Percentiles rank a stretch among this genome's conserved stretches.
Conservation (phyloP, 2,329 filamentous ascomycete genomes). For the Colletotrichum australisinense region DNA sequence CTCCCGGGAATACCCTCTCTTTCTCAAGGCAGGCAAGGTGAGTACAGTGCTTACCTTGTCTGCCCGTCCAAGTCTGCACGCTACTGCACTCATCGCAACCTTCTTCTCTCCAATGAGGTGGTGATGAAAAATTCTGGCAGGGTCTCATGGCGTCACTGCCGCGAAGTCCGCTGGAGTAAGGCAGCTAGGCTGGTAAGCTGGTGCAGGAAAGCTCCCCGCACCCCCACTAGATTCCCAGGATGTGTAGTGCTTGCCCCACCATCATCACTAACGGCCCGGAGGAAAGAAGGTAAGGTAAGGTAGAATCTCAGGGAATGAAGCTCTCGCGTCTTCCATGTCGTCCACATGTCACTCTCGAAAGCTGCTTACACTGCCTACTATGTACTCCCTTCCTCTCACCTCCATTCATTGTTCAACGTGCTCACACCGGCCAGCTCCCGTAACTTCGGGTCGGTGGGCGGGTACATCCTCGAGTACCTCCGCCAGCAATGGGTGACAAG, state of each 20-base stretch:
- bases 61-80: too few species aligned
- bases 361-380: too few species aligned
- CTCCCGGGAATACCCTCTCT: constrained; percentile 11
- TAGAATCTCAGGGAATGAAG: not conserved
- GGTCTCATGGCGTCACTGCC: constrained; percentile 2
- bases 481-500: not conserved
- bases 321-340: not conserved
- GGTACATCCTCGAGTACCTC: not conserved
- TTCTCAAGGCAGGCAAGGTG: not conserved
- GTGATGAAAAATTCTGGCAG: not conserved
- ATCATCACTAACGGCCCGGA: not conserved
- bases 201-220: not conserved
- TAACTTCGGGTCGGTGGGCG: not conserved
- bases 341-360: not conserved
- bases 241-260: not conserved
- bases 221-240: not conserved
- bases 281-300: not conserved
- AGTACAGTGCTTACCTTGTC: too few species aligned
- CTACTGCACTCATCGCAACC: not conserved
- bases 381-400: not conserved
- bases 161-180: not conserved
- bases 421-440: not conserved
- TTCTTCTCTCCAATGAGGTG: not conserved
- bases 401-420: not conserved
- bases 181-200: not conserved